Conservation (phyloP, 495 filamentous ascomycete genomes). For the Glarea lozoyensis region DNA sequence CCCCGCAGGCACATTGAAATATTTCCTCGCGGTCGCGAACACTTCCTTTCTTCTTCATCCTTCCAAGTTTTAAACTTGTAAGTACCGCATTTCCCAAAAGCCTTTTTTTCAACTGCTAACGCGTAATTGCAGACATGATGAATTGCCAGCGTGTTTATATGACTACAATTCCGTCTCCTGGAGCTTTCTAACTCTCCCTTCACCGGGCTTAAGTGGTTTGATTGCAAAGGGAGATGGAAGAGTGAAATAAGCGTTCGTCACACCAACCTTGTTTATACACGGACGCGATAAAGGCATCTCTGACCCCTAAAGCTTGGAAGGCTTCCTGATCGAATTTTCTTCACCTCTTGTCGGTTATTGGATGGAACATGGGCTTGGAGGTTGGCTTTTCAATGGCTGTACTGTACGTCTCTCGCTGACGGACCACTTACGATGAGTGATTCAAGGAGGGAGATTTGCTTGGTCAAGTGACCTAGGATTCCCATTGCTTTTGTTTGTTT, state of each 20-base stretch:
- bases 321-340: slow-evolving; percentile 4
- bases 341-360: no score
- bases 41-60: slow-evolving; percentile 66
- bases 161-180: slow-evolving; percentile 63
- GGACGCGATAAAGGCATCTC: slow-evolving; percentile 98
- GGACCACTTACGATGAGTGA: no score
- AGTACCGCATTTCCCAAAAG: slow-evolving; percentile 30
- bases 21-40: neutral
- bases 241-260: slow-evolving; percentile 99
- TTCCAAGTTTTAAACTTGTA: slow-evolving; percentile 95
- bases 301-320: slow-evolving; percentile 58
- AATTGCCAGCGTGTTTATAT: slow-evolving; percentile 95
- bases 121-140: slow-evolving; percentile 73
- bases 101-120: slow-evolving; percentile 32
- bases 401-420: no score
- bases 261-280: slow-evolving; percentile 91
- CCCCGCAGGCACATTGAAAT: slow-evolving; percentile 3
- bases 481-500: no score
- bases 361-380: no score
- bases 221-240: slow-evolving; percentile 53
- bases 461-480: no score
- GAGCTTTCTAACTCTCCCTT: slow-evolving; percentile 69
- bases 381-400: no score
- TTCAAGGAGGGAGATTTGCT: no score
- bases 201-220: slow-evolving; percentile 83